Conservation (phyloP, 2,329 filamentous ascomycete species). For the Plectosphaerella cucumerina region DNA sequence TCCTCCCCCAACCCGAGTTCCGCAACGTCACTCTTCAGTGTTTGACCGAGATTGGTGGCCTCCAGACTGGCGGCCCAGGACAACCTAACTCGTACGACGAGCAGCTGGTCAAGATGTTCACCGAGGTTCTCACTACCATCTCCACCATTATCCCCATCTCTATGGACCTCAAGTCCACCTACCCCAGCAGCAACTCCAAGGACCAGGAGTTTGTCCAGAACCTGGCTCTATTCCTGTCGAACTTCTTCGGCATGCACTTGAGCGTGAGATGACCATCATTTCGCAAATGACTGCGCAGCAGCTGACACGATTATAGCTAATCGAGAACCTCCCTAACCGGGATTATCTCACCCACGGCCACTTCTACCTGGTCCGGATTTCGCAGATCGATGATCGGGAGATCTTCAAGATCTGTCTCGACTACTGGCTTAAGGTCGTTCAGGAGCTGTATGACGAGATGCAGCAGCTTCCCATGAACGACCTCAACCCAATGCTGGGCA, state of each 20-base stretch:
- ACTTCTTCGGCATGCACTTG: conserved; percentile 93
- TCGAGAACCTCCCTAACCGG: conserved; percentile 91
- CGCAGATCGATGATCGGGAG: conserved; percentile 96
- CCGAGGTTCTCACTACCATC: conserved; percentile 88
- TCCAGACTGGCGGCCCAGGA: conserved; percentile 73
- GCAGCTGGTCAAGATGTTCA: conserved; percentile 97
- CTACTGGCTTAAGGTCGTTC: conserved; percentile 98
- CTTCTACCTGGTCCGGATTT: conserved; percentile 97
- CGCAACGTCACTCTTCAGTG: conserved; percentile 96
- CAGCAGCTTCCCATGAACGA: conserved; percentile 92
- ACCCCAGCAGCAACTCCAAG: conserved; percentile 82
- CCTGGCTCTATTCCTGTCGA: conserved; percentile 89
- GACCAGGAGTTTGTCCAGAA: conserved; percentile 99
- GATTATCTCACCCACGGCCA: conserved; percentile 95
- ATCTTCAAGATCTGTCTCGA: conserved; percentile 99
- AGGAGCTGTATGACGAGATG: conserved; percentile 98
- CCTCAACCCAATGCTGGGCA: conserved; percentile 80
- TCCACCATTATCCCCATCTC: conserved; percentile 88
- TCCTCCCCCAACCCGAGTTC: conserved; percentile 90
- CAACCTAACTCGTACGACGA: conserved; percentile 79
- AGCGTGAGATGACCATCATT: conserved; percentile 51
- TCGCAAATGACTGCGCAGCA: background rate
- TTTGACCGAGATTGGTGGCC: conserved; percentile 91
- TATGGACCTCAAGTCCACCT: conserved; percentile 86
- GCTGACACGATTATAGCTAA: conserved; percentile 52